A percentile compares a stretch with the other conserved stretches of the same genome.
phyloP scores from a whole-genome alignment of 805 yeast species.

The Brettanomyces nanus region DNA sequence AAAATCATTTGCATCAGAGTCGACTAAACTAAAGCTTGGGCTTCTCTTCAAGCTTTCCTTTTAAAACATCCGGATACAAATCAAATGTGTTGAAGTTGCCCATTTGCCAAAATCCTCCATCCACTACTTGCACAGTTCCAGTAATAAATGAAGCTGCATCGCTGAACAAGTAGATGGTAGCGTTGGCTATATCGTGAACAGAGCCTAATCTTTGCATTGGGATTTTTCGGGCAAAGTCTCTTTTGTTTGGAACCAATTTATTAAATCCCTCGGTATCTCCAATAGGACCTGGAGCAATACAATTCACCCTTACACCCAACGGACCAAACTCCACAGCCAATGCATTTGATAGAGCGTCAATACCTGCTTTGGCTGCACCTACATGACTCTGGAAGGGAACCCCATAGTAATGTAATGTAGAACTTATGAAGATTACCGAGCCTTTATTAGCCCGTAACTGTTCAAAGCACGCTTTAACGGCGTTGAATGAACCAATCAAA shows the following conservation, averaged over 20 bases:
- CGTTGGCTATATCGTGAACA: conserved; percentile 75
- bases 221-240: conserved; percentile 29
- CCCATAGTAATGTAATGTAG: conserved; percentile 86
- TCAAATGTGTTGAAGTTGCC: conserved; percentile 33
- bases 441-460: conserved; percentile 65
- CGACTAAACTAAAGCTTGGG: conserved; percentile 18
- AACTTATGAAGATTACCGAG: conserved; percentile 66
- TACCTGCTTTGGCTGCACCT: conserved; percentile 93
- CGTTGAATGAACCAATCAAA: conserved; percentile 80
- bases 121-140: conserved; percentile 76
- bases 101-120: conserved; percentile 87
- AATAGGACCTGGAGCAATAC: conserved; percentile 90
- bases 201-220: conserved; percentile 66
- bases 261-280: conserved; percentile 80
- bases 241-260: conserved; percentile 43
- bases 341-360: conserved; percentile 79
- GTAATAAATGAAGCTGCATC: conserved; percentile 72
- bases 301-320: conserved; percentile 72
- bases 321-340: conserved; percentile 91
- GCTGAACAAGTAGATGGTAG: conserved; percentile 77
- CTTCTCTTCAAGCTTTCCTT: conserved; percentile 17
- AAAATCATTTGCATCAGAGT: too few species aligned
- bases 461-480: conserved; percentile 72
- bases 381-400: conserved; percentile 86
- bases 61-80: conserved; percentile 36